Conservation (phyloP, 129 eudicot genomes). For the Tagetes patula region DNA sequence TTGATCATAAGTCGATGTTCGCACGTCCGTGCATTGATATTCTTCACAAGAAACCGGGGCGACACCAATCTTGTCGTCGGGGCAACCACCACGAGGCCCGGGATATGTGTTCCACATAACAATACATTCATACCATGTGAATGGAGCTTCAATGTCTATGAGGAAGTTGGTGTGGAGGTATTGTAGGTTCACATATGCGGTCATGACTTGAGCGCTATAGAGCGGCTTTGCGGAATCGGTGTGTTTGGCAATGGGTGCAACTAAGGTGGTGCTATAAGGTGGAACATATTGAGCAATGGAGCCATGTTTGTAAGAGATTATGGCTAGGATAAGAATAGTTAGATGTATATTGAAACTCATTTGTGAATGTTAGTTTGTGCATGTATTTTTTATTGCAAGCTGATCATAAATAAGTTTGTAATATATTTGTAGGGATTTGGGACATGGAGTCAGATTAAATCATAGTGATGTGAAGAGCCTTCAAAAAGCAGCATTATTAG, state of each 20-base stretch:
- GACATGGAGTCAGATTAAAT: no score
- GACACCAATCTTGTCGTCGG: not conserved
- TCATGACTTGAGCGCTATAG: conserved; percentile 12
- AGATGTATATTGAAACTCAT: not conserved
- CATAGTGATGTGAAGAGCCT: no score
- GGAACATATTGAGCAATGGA: conserved; percentile 23
- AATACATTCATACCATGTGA: conserved; percentile 21
- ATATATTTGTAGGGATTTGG: no score
- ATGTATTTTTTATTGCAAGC: not conserved
- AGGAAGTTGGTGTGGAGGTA: conserved; percentile 23
- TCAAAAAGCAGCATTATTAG: not conserved
- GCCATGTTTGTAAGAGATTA: conserved; percentile 2
- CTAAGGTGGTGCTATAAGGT: not conserved
- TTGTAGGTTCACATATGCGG: conserved; percentile 2
- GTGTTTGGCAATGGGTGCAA: conserved; percentile 10
- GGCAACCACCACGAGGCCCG: not conserved
- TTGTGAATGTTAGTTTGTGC: not conserved
- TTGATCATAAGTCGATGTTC: not conserved
- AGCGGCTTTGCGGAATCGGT: conserved; percentile 19
- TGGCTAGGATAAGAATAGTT: conserved; percentile 5
- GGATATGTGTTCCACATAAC: conserved; percentile 2
- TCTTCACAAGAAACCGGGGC: conserved; percentile 21
- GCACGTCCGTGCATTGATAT: conserved; percentile 12
- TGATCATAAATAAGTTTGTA: not conserved
- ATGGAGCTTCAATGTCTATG: conserved; percentile 18